Conservation (phyloP, 1,139 yeast genomes). For the Saccharomycopsis hybrid region DNA sequence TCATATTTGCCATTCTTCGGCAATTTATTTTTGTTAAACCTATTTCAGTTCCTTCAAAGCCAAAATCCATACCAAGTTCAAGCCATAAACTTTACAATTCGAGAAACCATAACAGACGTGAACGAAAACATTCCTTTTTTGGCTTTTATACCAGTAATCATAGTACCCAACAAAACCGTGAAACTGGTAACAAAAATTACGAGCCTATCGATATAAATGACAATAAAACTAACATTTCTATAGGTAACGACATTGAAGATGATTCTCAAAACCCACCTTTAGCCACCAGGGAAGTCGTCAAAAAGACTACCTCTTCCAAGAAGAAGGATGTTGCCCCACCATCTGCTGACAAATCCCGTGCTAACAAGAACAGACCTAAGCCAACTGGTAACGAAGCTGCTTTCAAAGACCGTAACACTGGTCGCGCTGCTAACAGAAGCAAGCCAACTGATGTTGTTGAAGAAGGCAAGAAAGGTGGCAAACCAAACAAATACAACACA, state of each 20-base stretch:
- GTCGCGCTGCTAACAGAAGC: conserved; percentile 57
- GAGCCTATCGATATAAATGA: too few relatives aligned
- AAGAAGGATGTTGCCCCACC: conserved; percentile 84
- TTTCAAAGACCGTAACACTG: conserved; percentile 61
- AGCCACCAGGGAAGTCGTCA: conserved; percentile 72
- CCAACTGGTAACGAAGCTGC: conserved; percentile 89
- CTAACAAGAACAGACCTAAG: conserved; percentile 64
- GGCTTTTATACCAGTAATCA: too few relatives aligned
- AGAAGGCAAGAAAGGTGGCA: conserved; percentile 32
- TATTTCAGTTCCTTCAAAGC: too few relatives aligned
- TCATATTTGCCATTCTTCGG: too few relatives aligned
- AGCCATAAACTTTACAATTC: too few relatives aligned
- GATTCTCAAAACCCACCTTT: conserved; percentile 40
- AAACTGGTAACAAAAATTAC: too few relatives aligned
- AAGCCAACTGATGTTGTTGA: conserved; percentile 56
- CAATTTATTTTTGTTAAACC: too few relatives aligned
- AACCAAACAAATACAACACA: conserved; percentile 45
- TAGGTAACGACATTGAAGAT: conserved; percentile 76
- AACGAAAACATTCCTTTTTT: too few relatives aligned
- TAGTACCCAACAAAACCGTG: too few relatives aligned
- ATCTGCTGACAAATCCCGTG: conserved; percentile 73
- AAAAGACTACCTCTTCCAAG: conserved; percentile 78
- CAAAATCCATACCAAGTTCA: too few relatives aligned
- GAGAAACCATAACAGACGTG: too few relatives aligned
- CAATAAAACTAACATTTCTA: background rate